Conservation (phyloP, 306 rosid species). For the Datisca glomerata region DNA sequence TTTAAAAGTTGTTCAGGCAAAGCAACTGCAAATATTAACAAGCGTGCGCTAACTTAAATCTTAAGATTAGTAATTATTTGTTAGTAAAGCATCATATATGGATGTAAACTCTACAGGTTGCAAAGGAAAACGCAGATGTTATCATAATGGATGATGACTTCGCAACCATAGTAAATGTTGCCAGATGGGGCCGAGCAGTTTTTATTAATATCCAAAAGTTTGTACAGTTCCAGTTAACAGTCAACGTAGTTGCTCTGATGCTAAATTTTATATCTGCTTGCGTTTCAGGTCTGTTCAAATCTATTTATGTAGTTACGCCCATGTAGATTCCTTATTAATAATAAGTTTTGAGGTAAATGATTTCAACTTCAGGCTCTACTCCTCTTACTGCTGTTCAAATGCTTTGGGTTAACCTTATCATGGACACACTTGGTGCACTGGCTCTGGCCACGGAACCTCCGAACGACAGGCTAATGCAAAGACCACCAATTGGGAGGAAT, state of each 20-base stretch:
- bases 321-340: background rate
- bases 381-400: constrained; percentile 94
- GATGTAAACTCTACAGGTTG: constrained; percentile 50
- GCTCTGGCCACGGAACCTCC: constrained; percentile 99
- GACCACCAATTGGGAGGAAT: constrained; percentile 60
- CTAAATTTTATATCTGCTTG: constrained; percentile 88
- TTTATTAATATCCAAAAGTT: constrained; percentile 93
- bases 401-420: constrained; percentile 98
- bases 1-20: constrained; percentile 69
- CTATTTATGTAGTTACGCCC: background rate
- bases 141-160: constrained; percentile 89
- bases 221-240: constrained; percentile 94
- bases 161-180: constrained; percentile 69
- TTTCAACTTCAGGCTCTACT: constrained; percentile 63
- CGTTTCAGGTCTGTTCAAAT: constrained; percentile 51
- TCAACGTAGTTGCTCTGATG: constrained; percentile 78
- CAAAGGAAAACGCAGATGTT: constrained; percentile 89
- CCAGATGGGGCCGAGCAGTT: constrained; percentile 91
- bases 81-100: too few species aligned
- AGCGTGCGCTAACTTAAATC: too few species aligned
- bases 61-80: too few species aligned
- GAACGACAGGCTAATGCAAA: constrained; percentile 55
- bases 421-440: constrained; percentile 98
- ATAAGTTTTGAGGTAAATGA: background rate
- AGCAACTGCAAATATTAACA: too few species aligned